Conservation (phyloP, 371 early-diverging fungal species). For the Coemansia sp. region DNA sequence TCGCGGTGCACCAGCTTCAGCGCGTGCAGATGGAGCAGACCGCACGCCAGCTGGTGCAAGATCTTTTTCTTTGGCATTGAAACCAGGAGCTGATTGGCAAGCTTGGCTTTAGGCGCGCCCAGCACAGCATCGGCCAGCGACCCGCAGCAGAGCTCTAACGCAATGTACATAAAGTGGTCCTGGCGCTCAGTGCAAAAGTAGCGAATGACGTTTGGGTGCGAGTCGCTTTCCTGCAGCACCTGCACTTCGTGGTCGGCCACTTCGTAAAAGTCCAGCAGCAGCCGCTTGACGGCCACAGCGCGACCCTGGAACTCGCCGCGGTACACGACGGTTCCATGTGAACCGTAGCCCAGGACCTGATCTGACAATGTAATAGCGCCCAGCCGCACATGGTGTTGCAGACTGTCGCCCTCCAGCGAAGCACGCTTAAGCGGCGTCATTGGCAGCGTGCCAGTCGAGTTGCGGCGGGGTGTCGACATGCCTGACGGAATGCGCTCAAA, state of each 20-base stretch:
- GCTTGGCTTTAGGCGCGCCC: slow-evolving; percentile 24
- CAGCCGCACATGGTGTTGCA: slow-evolving; percentile 14
- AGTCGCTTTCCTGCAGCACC: slow-evolving; percentile 87
- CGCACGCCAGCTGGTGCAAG: slow-evolving; percentile 75
- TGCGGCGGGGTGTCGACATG: slow-evolving; percentile 36
- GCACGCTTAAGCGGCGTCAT: slow-evolving; percentile 45
- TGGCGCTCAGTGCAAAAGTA: slow-evolving; percentile 88
- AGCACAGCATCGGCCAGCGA: slow-evolving; percentile 62
- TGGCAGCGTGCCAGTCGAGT: slow-evolving; percentile 40
- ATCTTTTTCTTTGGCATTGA: slow-evolving; percentile 46
- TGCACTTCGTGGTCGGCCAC: slow-evolving; percentile 92
- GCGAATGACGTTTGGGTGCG: slow-evolving; percentile 95
- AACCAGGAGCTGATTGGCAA: slow-evolving; percentile 36
- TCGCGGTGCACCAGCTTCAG: slow-evolving; percentile 96
- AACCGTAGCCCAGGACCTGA: slow-evolving; percentile 80
- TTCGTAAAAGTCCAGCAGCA: slow-evolving; percentile 91
- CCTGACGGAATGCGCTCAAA: slow-evolving; percentile 40
- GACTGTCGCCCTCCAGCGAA: slow-evolving; percentile 10
- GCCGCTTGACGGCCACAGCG: slow-evolving; percentile 90
- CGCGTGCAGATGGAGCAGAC: slow-evolving; percentile 84
- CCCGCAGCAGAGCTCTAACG: slow-evolving; percentile 84
- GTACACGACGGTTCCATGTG: slow-evolving; percentile 96
- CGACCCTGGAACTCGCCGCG: slow-evolving; percentile 88
- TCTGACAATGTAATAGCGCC: slow-evolving; percentile 41
- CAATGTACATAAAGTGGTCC: slow-evolving; percentile 92